Base-by-base conservation (phyloP, 140 eudicot species). In the Oenanthe javanica region DNA sequence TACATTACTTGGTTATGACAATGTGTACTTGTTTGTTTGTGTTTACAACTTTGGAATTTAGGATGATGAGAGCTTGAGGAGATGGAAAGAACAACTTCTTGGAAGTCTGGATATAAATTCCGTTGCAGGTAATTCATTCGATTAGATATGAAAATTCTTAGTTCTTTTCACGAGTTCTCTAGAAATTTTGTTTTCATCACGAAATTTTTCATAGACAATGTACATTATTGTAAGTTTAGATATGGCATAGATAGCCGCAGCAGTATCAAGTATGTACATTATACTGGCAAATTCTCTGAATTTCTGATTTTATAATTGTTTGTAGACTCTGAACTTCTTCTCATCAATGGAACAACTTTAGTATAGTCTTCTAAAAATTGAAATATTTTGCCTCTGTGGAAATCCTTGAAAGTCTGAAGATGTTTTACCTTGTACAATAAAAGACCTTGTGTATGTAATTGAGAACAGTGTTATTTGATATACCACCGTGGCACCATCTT, bases 51-150 rank as follows among this genome's bases (percentile, higher is more conserved):
- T 8, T 21, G 23, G 77, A 72, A 40, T 72, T 43, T 84, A 93
- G 98, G 98, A 93, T 80, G 98, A 93, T 82, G 97, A 93, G 89
- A 93, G 98, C 84, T 88, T 93, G 88, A 89, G 90, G 86, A 93
- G 94, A 86, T 93, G 98, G 98, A 93, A 93, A 81, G 98, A 91
- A 78, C 98, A 93, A 70, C 97, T 93, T 75, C 93, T 93, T 67
- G 98, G 97, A 69, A 82, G 90, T 77, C 90, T 93, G 71, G 98
- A 93, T 78, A 81, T 91, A 47, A 87, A 89, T 38, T 80, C 98
- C 51, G 90, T 91, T 86, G 98, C 90, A 78, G 98, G 98, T 93
- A 87, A 81, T 6, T 14, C 23, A 3, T 42, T 36, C 51, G 2
- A 16, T 16, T 4, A 40, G 14, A 14, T 71, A 71, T 15, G 9